Conservation (phyloP, 192 early-diverging fungal species). For the Coemansia sp. region DNA sequence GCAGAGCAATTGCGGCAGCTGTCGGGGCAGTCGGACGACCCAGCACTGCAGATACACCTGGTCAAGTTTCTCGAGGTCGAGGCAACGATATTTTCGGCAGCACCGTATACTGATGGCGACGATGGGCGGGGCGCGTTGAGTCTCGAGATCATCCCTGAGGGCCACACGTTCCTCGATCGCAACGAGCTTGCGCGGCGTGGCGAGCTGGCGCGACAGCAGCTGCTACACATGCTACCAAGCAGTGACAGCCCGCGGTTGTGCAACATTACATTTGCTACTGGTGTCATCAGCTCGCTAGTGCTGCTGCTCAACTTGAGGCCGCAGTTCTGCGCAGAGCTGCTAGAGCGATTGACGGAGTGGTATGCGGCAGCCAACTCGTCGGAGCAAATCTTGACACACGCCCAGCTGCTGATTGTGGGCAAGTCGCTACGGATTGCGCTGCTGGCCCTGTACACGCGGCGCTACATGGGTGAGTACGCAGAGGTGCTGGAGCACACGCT, state of each 20-base stretch:
- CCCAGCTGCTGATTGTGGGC: slow-evolving; percentile 31
- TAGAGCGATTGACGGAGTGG: slow-evolving; percentile 35
- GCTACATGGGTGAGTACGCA: slow-evolving; percentile 24
- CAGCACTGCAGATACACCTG: slow-evolving; percentile 35
- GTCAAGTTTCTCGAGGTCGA: slow-evolving; percentile 47
- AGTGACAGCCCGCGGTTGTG: slow-evolving; percentile 39
- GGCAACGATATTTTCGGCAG: slow-evolving; percentile 23
- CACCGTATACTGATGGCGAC: background rate
- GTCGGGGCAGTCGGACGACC: slow-evolving; percentile 27
- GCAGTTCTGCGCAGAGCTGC: slow-evolving; percentile 31
- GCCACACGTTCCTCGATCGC: slow-evolving; percentile 28
- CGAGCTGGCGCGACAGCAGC: slow-evolving; percentile 30
- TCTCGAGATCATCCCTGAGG: slow-evolving; percentile 14
- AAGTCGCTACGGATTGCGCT: slow-evolving; percentile 41
- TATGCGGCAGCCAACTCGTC: slow-evolving; percentile 39
- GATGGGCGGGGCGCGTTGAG: background rate
- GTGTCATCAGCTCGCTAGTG: slow-evolving; percentile 36
- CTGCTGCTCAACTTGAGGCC: slow-evolving; percentile 46
- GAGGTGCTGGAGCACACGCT: slow-evolving; percentile 31
- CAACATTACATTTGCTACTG: slow-evolving; percentile 48
- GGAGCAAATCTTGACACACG: slow-evolving; percentile 30
- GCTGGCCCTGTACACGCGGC: slow-evolving; percentile 34
- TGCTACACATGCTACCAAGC: slow-evolving; percentile 37
- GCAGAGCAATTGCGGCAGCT: slow-evolving; percentile 13
- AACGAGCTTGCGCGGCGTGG: slow-evolving; percentile 21